A percentile compares a stretch with the other conserved stretches of the same genome.
These are phyloP conservation scores for Gastroboletus turbinatus DNA, from an alignment of 1,284 basidiomycete species.

Conservation along the genomic window DNA sequence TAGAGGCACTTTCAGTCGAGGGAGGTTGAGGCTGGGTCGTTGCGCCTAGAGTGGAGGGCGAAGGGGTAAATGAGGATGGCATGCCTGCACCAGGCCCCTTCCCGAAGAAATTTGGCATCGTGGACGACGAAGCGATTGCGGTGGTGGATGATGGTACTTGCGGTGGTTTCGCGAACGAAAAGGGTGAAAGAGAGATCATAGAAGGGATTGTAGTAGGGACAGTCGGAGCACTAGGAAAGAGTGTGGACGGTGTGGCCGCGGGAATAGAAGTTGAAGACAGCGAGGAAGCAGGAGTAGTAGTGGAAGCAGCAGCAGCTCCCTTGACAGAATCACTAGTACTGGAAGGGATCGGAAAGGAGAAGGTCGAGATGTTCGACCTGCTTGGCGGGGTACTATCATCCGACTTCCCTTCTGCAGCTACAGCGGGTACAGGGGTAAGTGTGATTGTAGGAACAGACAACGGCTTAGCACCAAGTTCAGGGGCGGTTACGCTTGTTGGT, in stretches of 20 bases:
- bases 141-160: constrained; percentile 13
- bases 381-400: constrained; percentile 2
- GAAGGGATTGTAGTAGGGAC: constrained; percentile 2
- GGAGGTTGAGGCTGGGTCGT: constrained; percentile 9
- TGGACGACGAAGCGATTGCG: constrained; percentile 15
- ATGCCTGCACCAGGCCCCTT: constrained; percentile 10
- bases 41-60: constrained; percentile 3
- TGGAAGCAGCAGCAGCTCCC: constrained; percentile 8
- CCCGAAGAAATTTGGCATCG: constrained; percentile 27
- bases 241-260: constrained; percentile 2
- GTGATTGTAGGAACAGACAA: constrained; percentile 29
- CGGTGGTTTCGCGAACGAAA: constrained; percentile 20
- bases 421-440: constrained; percentile 27
- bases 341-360: constrained; percentile 14
- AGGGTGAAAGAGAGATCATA: constrained; percentile 5
- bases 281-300: constrained; percentile 15
- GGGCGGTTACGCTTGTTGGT: constrained; percentile 25
- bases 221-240: constrained; percentile 6
- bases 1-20: constrained; percentile 7
- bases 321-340: constrained; percentile 10
- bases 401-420: constrained; percentile 8
- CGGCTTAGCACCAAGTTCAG: constrained; percentile 22
- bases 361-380: constrained; percentile 18
- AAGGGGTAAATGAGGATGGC: not conserved
- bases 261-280: constrained; percentile 12